phyloP scores from a whole-genome alignment of 768 basidiomycete species.

The Rhizopogon roseolus region DNA sequence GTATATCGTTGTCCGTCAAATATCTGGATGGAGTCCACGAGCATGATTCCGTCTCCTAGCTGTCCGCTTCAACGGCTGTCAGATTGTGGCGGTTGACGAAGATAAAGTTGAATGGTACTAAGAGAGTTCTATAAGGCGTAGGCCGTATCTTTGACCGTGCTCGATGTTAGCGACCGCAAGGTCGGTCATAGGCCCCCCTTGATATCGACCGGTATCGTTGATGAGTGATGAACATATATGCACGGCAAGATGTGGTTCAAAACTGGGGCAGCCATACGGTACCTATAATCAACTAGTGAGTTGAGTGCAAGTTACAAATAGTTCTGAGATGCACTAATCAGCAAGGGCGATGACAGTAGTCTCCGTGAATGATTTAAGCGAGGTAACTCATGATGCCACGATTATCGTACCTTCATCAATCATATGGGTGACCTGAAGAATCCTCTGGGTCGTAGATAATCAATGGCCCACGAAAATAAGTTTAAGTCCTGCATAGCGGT shows the following conservation, averaged over 20 bases:
- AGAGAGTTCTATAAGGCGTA: constrained; percentile 29
- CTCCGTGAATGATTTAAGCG: constrained; percentile 15
- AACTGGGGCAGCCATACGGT: constrained; percentile 7
- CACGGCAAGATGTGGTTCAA: constrained; percentile 3
- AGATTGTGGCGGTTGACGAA: constrained; percentile 36
- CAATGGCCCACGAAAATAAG: constrained; percentile 23
- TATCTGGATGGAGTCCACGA: constrained; percentile 33
- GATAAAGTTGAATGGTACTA: constrained; percentile 36
- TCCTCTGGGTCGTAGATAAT: constrained; percentile 16
- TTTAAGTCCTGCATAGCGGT: constrained; percentile 24
- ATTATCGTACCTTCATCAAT: constrained; percentile 13
- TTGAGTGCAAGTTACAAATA: not conserved
- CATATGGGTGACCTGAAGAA: constrained; percentile 10
- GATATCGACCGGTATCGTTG: constrained; percentile 45
- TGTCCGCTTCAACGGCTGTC: constrained; percentile 38
- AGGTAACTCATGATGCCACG: not conserved
- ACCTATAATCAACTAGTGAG: constrained; percentile 3
- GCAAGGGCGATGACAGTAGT: constrained; percentile 30
- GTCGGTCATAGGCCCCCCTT: constrained; percentile 21
- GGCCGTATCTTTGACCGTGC: constrained; percentile 23
- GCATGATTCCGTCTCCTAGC: constrained; percentile 28
- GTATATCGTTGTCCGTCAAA: constrained; percentile 31
- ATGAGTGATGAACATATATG: constrained; percentile 33
- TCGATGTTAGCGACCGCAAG: constrained; percentile 28
- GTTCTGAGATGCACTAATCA: constrained; percentile 26